Conservation (phyloP, 441 rosid genomes). For the Rhodomyrtus psidioides region DNA sequence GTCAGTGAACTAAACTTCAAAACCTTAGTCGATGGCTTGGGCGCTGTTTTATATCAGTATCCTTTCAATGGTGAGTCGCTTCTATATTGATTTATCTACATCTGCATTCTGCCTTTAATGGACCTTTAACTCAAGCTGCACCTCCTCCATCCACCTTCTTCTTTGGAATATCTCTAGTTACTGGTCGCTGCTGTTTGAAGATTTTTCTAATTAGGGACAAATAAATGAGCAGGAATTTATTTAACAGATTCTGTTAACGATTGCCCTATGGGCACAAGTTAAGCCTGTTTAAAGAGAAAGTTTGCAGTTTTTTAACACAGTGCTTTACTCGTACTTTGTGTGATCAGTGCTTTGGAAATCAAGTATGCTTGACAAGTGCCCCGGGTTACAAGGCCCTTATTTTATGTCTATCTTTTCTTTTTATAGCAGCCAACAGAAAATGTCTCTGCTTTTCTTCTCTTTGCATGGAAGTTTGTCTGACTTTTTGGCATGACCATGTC, state of each 20-base stretch:
- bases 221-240: background rate
- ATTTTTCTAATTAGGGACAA: background rate
- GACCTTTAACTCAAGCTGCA: background rate
- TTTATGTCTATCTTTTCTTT: background rate
- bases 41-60: conserved; percentile 80
- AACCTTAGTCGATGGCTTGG: conserved; percentile 88
- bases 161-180: background rate
- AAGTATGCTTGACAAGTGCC: background rate
- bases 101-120: background rate
- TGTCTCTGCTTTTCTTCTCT: background rate
- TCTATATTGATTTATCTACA: background rate
- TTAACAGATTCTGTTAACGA: background rate
- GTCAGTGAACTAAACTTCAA: conserved; percentile 96
- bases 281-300: background rate
- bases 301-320: background rate
- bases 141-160: background rate
- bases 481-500: conserved; percentile 7
- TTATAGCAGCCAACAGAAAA: background rate
- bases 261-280: background rate
- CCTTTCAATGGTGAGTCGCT: conserved; percentile 67
- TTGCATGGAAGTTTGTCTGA: conserved; percentile 4
- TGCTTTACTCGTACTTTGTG: background rate
- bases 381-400: background rate
- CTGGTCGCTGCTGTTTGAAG: background rate
- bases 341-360: background rate